Base-by-base conservation (phyloP, 345 rosid genomes). In the Arabis hirsuta region DNA sequence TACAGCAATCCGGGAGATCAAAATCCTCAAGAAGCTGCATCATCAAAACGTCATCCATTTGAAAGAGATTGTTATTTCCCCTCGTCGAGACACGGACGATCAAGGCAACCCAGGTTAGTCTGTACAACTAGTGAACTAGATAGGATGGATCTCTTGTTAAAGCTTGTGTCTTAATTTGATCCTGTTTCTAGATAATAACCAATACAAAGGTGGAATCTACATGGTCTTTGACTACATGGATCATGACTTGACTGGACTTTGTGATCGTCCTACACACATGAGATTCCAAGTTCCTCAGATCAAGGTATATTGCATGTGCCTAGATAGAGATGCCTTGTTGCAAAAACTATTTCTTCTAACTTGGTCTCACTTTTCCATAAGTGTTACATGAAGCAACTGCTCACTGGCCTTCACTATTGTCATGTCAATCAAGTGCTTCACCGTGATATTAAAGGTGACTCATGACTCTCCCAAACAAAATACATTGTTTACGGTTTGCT, bases 361-460 rank as follows among this genome's bases (percentile, higher is more conserved):
- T 60, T 19, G 47, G 4, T 46, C 47, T 46, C 47, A 59, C 52
- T 13, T 60, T 36, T 41, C 46, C 1, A 57, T 52, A 57, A 90
- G 98, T 92, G 97, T 78, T 90, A 92, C 77, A 92, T 88, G 97
- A 90, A 78, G 82, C 98, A 92, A 80, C 85, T 92, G 41, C 80
- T 92, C 80, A 90, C 93, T 0, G 98, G 96, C 42, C 91, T 92
- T 72, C 98, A 90, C 68, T 92, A 90, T 69, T 92, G 96, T 72
- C 98, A 92, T 74, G 78, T 89, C 24, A 88, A 92, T 75, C 94
- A 92, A 84, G 96, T 92, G 34, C 96, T 92, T 77, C 98, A 92
- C 76, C 87, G 97, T 50, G 97, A 93, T 81, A 93, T 93, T 22
- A 93, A 93, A 90, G 97, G 98, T 92, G 68, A 10, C 38, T 6